A percentile compares a stretch with the other conserved stretches of the same genome.
These are phyloP conservation scores for Gloeopeniophorella convolvens DNA, from an alignment of 768 basidiomycete species.

Conservation along the genomic window DNA sequence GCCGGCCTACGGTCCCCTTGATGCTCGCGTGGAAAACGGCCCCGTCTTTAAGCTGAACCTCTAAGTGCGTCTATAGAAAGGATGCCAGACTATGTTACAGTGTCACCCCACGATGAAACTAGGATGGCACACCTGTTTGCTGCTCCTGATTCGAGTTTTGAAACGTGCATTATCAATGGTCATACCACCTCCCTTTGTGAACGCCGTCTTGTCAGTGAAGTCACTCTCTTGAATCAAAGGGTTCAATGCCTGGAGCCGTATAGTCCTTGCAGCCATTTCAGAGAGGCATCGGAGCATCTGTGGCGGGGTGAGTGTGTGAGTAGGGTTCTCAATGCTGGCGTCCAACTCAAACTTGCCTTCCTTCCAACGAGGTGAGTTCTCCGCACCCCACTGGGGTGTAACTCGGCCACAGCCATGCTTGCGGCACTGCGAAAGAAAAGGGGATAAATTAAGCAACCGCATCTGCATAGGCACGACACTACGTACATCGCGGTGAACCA, in stretches of 20 bases:
- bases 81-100: background rate
- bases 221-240: constrained; percentile 6
- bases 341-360: background rate
- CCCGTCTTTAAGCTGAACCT: background rate
- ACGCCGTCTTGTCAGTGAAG: background rate
- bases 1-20: background rate
- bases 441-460: background rate
- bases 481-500: constrained; percentile 18
- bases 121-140: background rate
- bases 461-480: background rate
- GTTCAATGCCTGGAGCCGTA: background rate
- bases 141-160: constrained; percentile 9
- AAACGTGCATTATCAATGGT: constrained; percentile 4
- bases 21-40: background rate
- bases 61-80: constrained; percentile 2
- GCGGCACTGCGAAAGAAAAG: background rate
- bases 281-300: background rate
- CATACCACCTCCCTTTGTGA: background rate
- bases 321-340: background rate
- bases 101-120: background rate
- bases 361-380: background rate
- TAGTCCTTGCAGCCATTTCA: background rate
- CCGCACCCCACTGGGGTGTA: background rate
- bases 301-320: background rate
- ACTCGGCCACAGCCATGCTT: background rate